Conservation (phyloP, 495 filamentous ascomycete species). For the Neurospora pannonica region DNA sequence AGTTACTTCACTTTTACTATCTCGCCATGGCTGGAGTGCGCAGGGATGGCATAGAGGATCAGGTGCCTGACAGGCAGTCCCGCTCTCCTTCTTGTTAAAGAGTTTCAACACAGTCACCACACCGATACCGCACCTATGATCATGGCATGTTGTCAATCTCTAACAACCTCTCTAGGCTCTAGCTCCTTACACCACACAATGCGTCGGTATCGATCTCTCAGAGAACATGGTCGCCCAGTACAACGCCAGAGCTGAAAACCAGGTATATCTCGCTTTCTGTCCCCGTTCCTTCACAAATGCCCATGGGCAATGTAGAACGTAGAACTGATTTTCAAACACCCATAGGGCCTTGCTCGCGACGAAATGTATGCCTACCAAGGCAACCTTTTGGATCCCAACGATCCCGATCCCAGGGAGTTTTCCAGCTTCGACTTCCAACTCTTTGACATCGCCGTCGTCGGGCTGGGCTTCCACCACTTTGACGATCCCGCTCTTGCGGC, state of each 20-base stretch:
- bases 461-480: slow-evolving; percentile 67
- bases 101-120: background rate
- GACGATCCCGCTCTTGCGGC: slow-evolving; percentile 48
- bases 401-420: slow-evolving; percentile 29
- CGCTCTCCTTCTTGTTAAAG: background rate
- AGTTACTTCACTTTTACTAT: background rate
- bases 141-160: background rate
- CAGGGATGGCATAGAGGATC: background rate
- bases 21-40: background rate
- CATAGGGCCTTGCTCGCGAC: slow-evolving; percentile 33
- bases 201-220: slow-evolving; percentile 58
- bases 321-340: background rate
- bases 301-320: too few species aligned
- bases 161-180: slow-evolving; percentile 33
- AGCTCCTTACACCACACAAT: slow-evolving; percentile 49
- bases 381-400: slow-evolving; percentile 41
- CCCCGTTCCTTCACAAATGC: background rate
- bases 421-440: slow-evolving; percentile 39
- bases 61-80: background rate
- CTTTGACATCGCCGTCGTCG: slow-evolving; percentile 57
- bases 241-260: slow-evolving; percentile 39
- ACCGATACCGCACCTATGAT: background rate
- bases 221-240: slow-evolving; percentile 55
- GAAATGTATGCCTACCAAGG: slow-evolving; percentile 50
- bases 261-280: slow-evolving; percentile 21